phyloP scores from a whole-genome alignment of 805 yeast genomes.

The Maudiozyma barnettii region DNA sequence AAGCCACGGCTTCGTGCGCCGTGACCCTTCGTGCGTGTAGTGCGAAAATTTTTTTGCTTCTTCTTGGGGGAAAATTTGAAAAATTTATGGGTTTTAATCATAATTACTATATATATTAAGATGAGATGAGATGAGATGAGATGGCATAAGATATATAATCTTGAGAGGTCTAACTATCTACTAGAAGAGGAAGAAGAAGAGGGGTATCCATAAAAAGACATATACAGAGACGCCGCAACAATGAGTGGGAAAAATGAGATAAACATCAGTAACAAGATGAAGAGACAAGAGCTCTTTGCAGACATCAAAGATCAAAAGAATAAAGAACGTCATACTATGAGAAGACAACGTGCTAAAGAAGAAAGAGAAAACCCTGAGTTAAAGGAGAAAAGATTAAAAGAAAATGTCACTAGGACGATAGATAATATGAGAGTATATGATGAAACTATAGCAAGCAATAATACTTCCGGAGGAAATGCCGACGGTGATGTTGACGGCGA shows the following conservation, averaged over 20 bases:
- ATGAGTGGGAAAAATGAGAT: constrained; percentile 24
- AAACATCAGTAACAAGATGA: constrained; percentile 64
- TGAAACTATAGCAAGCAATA: constrained; percentile 54
- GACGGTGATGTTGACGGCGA: constrained; percentile 31
- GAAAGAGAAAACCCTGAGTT: constrained; percentile 78
- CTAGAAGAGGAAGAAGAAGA: neutral
- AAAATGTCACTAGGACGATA: constrained; percentile 72
- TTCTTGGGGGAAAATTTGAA: too few relatives aligned
- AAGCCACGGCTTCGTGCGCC: too few relatives aligned
- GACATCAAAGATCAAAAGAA: constrained; percentile 64
- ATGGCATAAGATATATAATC: neutral
- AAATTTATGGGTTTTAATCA: too few relatives aligned
- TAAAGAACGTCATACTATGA: constrained; percentile 64
- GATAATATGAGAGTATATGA: constrained; percentile 79
- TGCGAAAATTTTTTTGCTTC: too few relatives aligned
- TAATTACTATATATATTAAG: neutral
- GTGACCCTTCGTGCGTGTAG: too few relatives aligned
- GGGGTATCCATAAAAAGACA: neutral
- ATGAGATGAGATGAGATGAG: constrained; percentile 6
- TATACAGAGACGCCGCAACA: neutral
- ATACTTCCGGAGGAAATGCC: too few relatives aligned
- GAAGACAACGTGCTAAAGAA: constrained; percentile 79
- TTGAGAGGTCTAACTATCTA: neutral
- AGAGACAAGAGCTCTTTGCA: constrained; percentile 69
- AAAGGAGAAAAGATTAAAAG: constrained; percentile 66